These are phyloP conservation scores for Aspergillus cejpii DNA, from an alignment of 2,329 filamentous ascomycete species.

Conservation along the genomic window DNA sequence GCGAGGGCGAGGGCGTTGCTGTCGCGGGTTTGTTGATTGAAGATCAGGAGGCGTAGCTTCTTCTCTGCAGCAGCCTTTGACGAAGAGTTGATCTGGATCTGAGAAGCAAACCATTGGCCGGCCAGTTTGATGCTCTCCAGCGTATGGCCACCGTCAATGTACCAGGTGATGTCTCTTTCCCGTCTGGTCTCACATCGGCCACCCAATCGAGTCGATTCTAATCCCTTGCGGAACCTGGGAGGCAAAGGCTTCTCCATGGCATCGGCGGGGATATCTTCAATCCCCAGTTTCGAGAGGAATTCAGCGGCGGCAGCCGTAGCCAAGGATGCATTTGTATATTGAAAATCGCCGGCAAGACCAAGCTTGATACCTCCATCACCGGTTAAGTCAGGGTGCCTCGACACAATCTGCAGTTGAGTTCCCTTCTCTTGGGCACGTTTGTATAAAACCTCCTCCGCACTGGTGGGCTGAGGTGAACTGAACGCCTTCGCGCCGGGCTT, in stretches of 20 bases:
- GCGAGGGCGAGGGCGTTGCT: conserved; percentile 58
- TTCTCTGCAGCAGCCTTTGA: conserved; percentile 23
- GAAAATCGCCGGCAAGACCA: conserved; percentile 56
- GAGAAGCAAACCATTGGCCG: conserved; percentile 65
- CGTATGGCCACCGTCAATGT: conserved; percentile 83
- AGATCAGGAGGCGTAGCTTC: conserved; percentile 61
- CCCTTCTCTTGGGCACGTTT: conserved; percentile 49
- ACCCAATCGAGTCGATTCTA: conserved; percentile 61
- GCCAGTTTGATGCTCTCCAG: conserved; percentile 72
- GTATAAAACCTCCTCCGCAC: conserved; percentile 51
- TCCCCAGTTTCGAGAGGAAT: conserved; percentile 34
- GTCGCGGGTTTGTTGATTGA: conserved; percentile 88
- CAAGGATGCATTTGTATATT: conserved; percentile 56
- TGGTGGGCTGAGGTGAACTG: conserved; percentile 52
- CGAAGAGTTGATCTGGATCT: conserved; percentile 37
- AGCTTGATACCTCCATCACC: conserved; percentile 45
- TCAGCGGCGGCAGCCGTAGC: conserved; percentile 47
- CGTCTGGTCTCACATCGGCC: conserved; percentile 69
- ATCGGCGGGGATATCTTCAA: conserved; percentile 33
- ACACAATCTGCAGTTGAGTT: conserved; percentile 45
- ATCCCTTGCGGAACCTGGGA: conserved; percentile 55
- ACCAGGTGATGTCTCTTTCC: conserved; percentile 60
- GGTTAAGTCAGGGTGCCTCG: conserved; percentile 42
- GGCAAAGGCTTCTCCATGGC: conserved; percentile 47
- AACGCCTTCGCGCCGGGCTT: conserved; percentile 61